These are phyloP conservation scores for Agroathelia rolfsii DNA, from an alignment of 1,284 basidiomycete species.

Conservation along the genomic window DNA sequence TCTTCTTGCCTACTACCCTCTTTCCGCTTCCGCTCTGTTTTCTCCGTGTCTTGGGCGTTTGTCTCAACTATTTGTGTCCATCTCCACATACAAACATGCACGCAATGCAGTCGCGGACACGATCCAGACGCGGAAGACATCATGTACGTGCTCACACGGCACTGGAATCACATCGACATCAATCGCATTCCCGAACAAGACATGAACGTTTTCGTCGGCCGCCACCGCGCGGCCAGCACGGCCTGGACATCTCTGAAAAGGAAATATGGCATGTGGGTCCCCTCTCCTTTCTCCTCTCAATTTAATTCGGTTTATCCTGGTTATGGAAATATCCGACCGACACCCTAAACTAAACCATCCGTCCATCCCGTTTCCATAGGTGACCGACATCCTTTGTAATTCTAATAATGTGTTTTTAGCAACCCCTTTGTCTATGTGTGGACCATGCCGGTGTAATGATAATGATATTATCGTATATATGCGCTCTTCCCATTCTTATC, in stretches of 20 bases:
- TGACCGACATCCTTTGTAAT: too few relatives aligned
- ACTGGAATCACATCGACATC: slow-evolving; percentile 20
- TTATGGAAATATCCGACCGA: slow-evolving; percentile 21
- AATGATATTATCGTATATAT: too few relatives aligned
- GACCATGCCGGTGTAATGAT: too few relatives aligned
- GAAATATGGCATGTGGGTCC: slow-evolving; percentile 48
- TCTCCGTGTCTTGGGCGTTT: slow-evolving; percentile 3
- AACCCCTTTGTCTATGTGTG: too few relatives aligned
- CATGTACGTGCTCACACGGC: slow-evolving; percentile 17
- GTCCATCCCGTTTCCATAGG: too few relatives aligned
- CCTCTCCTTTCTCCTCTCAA: too few relatives aligned
- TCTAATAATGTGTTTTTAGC: too few relatives aligned
- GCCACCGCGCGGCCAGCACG: slow-evolving; percentile 42
- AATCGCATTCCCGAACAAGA: slow-evolving; percentile 46
- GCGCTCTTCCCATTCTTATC: too few relatives aligned
- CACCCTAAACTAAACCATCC: slow-evolving; percentile 26
- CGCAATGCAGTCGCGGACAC: slow-evolving; percentile 12
- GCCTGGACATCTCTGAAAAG: slow-evolving; percentile 61
- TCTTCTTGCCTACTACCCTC: slow-evolving; percentile 12
- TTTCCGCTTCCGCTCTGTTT: slow-evolving; percentile 7
- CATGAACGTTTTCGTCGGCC: slow-evolving; percentile 61
- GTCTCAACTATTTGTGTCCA: too few relatives aligned
- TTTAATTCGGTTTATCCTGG: too few relatives aligned
- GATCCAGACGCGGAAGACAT: slow-evolving; percentile 19
- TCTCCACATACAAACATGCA: too few relatives aligned